These are phyloP conservation scores for Suillus occidentalis DNA, from an alignment of 768 basidiomycete species.

Conservation along the genomic window DNA sequence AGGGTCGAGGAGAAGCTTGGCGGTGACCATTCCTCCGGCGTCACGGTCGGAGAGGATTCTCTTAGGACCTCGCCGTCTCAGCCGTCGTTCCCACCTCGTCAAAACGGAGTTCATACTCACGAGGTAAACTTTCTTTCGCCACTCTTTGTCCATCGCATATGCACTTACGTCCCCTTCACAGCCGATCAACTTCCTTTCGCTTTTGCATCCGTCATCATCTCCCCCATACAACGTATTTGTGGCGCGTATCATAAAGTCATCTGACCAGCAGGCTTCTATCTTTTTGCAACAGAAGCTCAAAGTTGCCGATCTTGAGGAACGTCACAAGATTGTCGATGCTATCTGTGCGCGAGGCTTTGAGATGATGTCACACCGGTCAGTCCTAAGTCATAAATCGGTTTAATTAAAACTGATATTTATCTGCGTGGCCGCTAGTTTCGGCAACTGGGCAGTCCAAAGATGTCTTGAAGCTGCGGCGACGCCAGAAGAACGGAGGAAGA, in stretches of 20 bases:
- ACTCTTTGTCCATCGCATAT: conserved; percentile 14
- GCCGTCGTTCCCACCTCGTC: conserved; percentile 24
- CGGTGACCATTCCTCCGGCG: conserved; percentile 23
- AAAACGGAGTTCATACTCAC: conserved; percentile 34
- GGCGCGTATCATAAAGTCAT: conserved; percentile 82
- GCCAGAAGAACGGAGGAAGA: conserved; percentile 73
- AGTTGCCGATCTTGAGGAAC: conserved; percentile 74
- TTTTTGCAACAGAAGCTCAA: conserved; percentile 91
- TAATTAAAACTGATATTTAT: conserved; percentile 4
- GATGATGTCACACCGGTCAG: conserved; percentile 88
- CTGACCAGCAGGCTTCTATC: conserved; percentile 88
- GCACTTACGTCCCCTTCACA: conserved; percentile 31
- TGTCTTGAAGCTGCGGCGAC: conserved; percentile 81
- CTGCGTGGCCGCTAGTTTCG: conserved; percentile 53
- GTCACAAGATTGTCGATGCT: conserved; percentile 83
- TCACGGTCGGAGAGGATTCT: conserved; percentile 27
- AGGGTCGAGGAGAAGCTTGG: conserved; percentile 33
- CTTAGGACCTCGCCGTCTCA: conserved; percentile 31
- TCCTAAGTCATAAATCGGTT: not conserved
- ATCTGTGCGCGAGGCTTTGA: conserved; percentile 83
- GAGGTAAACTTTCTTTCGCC: conserved; percentile 45
- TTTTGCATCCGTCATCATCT: conserved; percentile 56
- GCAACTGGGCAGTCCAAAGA: conserved; percentile 89
- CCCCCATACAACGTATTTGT: conserved; percentile 85
- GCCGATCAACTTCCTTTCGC: conserved; percentile 84